These are phyloP conservation scores for Biscogniauxia marginata DNA, from an alignment of 2,329 filamentous ascomycete genomes.

Conservation along the genomic window DNA sequence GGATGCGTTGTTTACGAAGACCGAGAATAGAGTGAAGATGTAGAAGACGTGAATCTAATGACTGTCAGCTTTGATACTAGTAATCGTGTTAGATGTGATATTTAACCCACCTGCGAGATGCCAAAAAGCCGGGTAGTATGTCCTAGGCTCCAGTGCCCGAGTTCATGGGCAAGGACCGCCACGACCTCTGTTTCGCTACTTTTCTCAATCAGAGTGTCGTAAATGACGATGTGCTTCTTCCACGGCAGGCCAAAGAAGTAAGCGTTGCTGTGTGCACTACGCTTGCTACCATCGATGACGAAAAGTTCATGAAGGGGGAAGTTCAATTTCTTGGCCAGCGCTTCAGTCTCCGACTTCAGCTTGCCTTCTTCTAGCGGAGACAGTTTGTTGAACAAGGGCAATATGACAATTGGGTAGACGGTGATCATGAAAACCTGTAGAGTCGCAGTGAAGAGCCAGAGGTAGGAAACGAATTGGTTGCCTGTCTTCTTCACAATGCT, in stretches of 20 bases:
- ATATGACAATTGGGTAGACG: conserved; percentile 90
- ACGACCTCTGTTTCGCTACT: conserved; percentile 89
- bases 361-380: conserved; percentile 84
- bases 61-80: conserved; percentile 28
- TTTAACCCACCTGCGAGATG: conserved; percentile 69
- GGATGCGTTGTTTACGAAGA: conserved; percentile 93
- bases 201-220: conserved; percentile 96
- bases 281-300: conserved; percentile 90
- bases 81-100: not conserved
- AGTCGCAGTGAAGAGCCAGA: conserved; percentile 88
- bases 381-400: conserved; percentile 97
- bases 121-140: conserved; percentile 90
- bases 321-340: conserved; percentile 75
- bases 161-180: conserved; percentile 90
- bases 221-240: conserved; percentile 99
- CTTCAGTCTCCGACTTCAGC: conserved; percentile 85
- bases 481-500: conserved; percentile 94
- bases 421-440: conserved; percentile 95
- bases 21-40: conserved; percentile 93
- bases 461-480: conserved; percentile 94
- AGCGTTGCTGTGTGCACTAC: conserved; percentile 84
- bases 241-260: conserved; percentile 97
- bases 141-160: conserved; percentile 94
- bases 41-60: conserved; percentile 87
- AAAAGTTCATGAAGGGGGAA: conserved; percentile 93